A percentile compares a stretch with the other conserved stretches of the same genome.
Evolutionary conservation across 345 rosid species (phyloP).

Genomic region (Firmiana major): DNA sequence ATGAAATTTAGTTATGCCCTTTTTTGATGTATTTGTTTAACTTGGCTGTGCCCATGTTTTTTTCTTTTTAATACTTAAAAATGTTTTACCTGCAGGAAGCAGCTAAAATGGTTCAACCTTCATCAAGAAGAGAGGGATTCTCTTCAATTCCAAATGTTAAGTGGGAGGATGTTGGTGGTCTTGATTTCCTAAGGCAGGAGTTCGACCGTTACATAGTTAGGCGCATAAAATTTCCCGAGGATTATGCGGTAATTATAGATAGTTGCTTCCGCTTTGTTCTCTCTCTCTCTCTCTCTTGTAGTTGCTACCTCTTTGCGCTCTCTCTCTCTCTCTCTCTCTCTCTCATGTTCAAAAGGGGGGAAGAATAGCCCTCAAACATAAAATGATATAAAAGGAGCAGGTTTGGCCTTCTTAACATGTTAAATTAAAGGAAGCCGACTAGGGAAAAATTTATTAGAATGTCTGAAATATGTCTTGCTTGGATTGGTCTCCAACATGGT

Average conservation of each 20-base stretch:
- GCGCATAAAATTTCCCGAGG: slow-evolving; percentile 66
- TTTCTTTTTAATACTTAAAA: not conserved
- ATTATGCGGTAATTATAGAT: slow-evolving; percentile 49
- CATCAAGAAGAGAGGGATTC: slow-evolving; percentile 85
- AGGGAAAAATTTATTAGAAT: not conserved
- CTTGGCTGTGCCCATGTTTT: not conserved
- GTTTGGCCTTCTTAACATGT: not conserved
- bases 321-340: too few species aligned
- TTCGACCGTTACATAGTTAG: slow-evolving; percentile 70
- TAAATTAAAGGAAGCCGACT: not conserved
- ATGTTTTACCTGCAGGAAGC: slow-evolving; percentile 53
- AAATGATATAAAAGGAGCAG: not conserved
- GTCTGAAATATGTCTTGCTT: not conserved
- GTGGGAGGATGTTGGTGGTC: slow-evolving; percentile 99
- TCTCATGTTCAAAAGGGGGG: not conserved
- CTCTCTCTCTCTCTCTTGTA: too few species aligned
- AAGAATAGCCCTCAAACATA: not conserved
- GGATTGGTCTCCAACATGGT: not conserved
- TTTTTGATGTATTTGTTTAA: slow-evolving; percentile 8
- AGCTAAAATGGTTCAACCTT: slow-evolving; percentile 67
- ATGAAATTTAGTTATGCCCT: not conserved
- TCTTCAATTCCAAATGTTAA: slow-evolving; percentile 73
- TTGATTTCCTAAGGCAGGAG: slow-evolving; percentile 55
- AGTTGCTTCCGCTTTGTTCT: not conserved
- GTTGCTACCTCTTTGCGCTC: not conserved